Conservation (phyloP, 257 asterid genomes). For the Leonotis leonurus region DNA sequence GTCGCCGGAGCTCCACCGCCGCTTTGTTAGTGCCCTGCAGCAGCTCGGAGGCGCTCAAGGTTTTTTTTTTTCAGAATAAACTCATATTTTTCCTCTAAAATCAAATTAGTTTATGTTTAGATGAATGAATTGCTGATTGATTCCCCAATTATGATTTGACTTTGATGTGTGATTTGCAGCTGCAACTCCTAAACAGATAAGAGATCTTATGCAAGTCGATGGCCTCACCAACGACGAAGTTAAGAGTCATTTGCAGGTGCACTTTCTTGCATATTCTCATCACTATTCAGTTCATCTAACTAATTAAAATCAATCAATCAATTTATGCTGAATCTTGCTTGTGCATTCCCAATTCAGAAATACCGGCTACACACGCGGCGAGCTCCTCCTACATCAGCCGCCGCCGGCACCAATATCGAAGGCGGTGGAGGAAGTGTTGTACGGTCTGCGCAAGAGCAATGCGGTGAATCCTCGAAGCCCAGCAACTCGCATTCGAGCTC, state of each 20-base stretch:
- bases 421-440: too few relatives aligned
- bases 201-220: conserved; percentile 97
- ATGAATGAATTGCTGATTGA: too few relatives aligned
- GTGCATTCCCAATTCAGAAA: conserved; percentile 40
- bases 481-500: conserved; percentile 38
- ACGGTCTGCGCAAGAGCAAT: too few relatives aligned
- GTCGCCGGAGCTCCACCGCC: conserved; percentile 88
- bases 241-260: conserved; percentile 89
- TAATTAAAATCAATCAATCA: not conserved
- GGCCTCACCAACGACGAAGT: conserved; percentile 99
- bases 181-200: conserved; percentile 97
- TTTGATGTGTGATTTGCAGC: too few relatives aligned
- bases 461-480: too few relatives aligned
- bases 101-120: too few relatives aligned
- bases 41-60: conserved; percentile 79
- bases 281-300: not conserved
- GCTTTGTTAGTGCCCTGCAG: conserved; percentile 67
- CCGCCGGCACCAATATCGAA: too few relatives aligned
- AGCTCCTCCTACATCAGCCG: conserved; percentile 13
- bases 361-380: conserved; percentile 70
- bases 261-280: not conserved
- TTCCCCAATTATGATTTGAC: too few relatives aligned
- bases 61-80: conserved; percentile 2
- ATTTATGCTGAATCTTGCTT: not conserved
- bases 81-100: not conserved